A percentile compares a stretch with the other conserved stretches of the same genome.
These are phyloP conservation scores for Gigaspora rosea DNA, from an alignment of 192 early-diverging fungal species.

Conservation along the genomic window DNA sequence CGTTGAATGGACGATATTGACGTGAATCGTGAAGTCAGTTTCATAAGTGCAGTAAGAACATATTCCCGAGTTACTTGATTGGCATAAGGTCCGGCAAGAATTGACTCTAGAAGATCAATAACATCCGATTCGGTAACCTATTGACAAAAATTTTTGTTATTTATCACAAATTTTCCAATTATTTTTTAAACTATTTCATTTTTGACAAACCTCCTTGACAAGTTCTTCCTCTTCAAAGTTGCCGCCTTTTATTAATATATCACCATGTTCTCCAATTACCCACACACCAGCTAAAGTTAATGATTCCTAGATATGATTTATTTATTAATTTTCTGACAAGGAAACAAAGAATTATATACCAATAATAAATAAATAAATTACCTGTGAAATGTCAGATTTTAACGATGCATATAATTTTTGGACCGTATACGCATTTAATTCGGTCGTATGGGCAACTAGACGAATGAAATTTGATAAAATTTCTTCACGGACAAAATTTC, in stretches of 20 bases:
- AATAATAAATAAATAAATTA: constrained; percentile 8
- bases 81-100: constrained; percentile 80
- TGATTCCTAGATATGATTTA: constrained; percentile 72
- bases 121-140: constrained; percentile 73
- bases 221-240: constrained; percentile 71
- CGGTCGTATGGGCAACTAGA: constrained; percentile 73
- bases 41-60: constrained; percentile 84
- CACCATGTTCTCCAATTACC: constrained; percentile 97
- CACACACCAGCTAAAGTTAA: constrained; percentile 88
- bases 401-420: constrained; percentile 87
- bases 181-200: background rate
- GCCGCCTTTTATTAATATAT: constrained; percentile 75
- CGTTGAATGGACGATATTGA: constrained; percentile 43
- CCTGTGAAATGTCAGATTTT: constrained; percentile 71
- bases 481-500: constrained; percentile 72
- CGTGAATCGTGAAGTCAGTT: constrained; percentile 82
- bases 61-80: constrained; percentile 80
- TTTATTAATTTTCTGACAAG: background rate
- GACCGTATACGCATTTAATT: constrained; percentile 88
- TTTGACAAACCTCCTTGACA: constrained; percentile 49
- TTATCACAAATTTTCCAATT: background rate
- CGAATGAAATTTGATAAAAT: constrained; percentile 88
- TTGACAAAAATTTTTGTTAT: background rate
- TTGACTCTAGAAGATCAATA: constrained; percentile 68
- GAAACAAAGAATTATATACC: background rate